Base-by-base conservation (phyloP, 306 rosid species). In the Glycine tomentella region DNA sequence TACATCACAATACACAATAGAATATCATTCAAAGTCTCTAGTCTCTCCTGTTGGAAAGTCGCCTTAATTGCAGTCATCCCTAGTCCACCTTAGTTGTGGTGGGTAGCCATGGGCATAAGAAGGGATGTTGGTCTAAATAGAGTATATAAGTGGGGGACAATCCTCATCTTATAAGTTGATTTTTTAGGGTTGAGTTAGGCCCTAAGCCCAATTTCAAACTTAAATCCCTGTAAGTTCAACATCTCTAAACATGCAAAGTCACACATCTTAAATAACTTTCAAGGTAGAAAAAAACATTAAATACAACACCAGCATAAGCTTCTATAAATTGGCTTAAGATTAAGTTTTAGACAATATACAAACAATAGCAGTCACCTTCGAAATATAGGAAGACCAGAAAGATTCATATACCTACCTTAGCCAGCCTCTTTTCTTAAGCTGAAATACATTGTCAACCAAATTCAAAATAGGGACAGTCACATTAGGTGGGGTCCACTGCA, bases 401-500 rank as follows among this genome's bases (percentile, higher is more conserved):
- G 65, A 84, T 84, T 56, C 77, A 17, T 80, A 69, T 85, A 96
- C 31, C 31, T 25, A 25, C 99, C 99, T 94, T 81, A 96, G 84
- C 99, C 99, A 96, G 38, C 99, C 99, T 87, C 98, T 93, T 88
- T 92, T 90, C 78, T 93, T 93, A 11, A 96, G 98, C 90, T 96
- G 98, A 90, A 96, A 96, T 76, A 96, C 71, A 55, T 96, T 96
- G 87, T 96, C 99, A 80, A 96, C 99, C 87, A 96, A 88, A 88
- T 96, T 96, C 91, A 96, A 76, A 83, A 96, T 79, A 83, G 99
- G 99, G 38, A 96, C 94, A 40, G 88, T 90, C 61, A 96, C 94
- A 44, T 96, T 96, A 42, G 99, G 97, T 6, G 99, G 99, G 72
- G 91, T 88, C 99, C 99, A 96, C 99, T 96, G 92, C 91, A 89